Base-by-base conservation (phyloP, 768 basidiomycete species). In the Boletus tylopilopsis region DNA sequence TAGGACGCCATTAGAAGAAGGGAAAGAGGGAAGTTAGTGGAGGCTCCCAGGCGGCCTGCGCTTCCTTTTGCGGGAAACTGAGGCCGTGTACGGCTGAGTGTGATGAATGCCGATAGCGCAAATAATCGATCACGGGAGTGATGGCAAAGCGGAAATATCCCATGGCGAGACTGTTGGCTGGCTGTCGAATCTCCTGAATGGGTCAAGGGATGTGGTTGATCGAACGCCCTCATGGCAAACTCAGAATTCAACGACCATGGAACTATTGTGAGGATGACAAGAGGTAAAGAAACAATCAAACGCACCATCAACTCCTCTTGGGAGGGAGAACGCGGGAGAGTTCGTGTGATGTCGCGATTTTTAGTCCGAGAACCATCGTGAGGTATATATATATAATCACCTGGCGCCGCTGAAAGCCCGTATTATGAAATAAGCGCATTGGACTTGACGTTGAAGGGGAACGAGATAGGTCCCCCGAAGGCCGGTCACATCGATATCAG, bases 1-100 rank as follows among this genome's bases (percentile, higher is more conserved):
- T 47, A 54, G 29, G 56, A 59, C 39, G 49, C 10, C 64, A 68
- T 67, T 19, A 38, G 24, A 22, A 35, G 23, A 25, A 21, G 18
- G 43, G 22, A 25, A 13, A 4, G n/a, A 38, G 9, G 6, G 30
- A 33, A n/a, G 42, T 36, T 32, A 22, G 25, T 29, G 23, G 51
- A 32, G n/a, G n/a, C n/a, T n/a, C n/a, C n/a, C n/a, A 50, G 32
- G 40, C 36, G 2, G 29, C 29, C n/a, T n/a, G 29, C 8, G 27
- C 1, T 27, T 27, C 27, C 45, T 44, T 51, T 47, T 51, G 49
- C 43, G 32, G 29, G 34, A 40, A 29, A 32, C 34, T 16, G 33
- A 38, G 8, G 29, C 22, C 19, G 45, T 42, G 29, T 40, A 45
- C 44, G 42, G 35, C 6, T 23, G 37, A 18, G 36, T 16, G 21